phyloP scores from a whole-genome alignment of 2,329 filamentous ascomycete species.

The Zymoseptoria ardabiliae region DNA sequence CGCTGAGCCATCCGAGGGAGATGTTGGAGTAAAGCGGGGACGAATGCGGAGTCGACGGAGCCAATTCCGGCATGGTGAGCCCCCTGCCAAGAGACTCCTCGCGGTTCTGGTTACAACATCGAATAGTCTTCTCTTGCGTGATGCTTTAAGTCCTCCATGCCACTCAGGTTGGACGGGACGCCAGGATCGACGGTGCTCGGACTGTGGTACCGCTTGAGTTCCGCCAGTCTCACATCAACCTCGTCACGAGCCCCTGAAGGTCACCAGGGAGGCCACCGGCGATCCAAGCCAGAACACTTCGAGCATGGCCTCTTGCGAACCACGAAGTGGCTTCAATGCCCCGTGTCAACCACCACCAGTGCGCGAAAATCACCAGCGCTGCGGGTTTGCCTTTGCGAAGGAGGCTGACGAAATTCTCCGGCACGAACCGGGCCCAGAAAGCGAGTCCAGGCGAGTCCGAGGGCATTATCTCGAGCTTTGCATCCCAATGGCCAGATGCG shows the following conservation, averaged over 20 bases:
- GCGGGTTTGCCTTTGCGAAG: conserved; percentile 1
- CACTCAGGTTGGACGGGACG: neutral
- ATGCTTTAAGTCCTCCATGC: neutral
- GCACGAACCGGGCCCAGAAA: conserved; percentile 6
- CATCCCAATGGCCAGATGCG: neutral
- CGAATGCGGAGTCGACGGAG: neutral
- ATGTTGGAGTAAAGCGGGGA: neutral
- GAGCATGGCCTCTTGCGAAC: neutral
- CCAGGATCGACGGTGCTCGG: neutral
- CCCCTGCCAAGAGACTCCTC: neutral
- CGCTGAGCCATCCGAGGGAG: neutral
- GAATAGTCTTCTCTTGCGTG: neutral
- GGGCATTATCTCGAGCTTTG: neutral
- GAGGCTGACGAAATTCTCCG: conserved; percentile 5
- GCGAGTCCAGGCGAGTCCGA: conserved; percentile 1
- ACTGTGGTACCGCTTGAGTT: neutral
- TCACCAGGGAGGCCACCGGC: neutral
- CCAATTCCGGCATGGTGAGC: neutral
- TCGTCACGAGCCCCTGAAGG: neutral
- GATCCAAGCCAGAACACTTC: neutral
- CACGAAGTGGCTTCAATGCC: conserved; percentile 2
- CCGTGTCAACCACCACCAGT: conserved; percentile 2
- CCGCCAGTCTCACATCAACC: neutral
- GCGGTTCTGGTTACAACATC: too few species aligned
- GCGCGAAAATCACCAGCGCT: conserved; percentile 7